Evolutionary conservation across 2,329 filamentous ascomycete species (phyloP).

Genomic region (Diaporthe capsici): DNA sequence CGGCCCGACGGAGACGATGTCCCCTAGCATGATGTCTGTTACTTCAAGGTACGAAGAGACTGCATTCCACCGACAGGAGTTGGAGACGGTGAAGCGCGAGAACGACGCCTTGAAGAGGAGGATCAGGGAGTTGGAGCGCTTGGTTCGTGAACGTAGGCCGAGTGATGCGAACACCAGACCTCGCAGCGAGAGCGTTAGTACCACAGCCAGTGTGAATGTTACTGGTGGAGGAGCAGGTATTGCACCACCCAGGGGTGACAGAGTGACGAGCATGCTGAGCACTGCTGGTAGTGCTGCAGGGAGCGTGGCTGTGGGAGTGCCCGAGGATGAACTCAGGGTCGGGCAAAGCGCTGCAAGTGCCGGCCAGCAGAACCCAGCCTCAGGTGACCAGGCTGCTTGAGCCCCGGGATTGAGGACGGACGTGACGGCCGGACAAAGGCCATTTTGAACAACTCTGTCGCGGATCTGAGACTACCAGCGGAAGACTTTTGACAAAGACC

Average conservation of each 20-base stretch:
- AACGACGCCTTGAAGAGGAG: slow-evolving; percentile 73
- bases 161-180: slow-evolving; percentile 60
- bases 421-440: too few relatives aligned
- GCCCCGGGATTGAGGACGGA: not conserved
- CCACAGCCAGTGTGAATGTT: slow-evolving; percentile 49
- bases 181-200: slow-evolving; percentile 60
- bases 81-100: slow-evolving; percentile 74
- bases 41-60: slow-evolving; percentile 75
- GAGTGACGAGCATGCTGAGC: slow-evolving; percentile 62
- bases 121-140: slow-evolving; percentile 73
- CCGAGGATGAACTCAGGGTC: slow-evolving; percentile 72
- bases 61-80: slow-evolving; percentile 70
- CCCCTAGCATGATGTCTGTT: slow-evolving; percentile 68
- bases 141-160: slow-evolving; percentile 63
- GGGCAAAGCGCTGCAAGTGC: slow-evolving; percentile 73
- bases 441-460: not conserved
- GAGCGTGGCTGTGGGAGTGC: slow-evolving; percentile 66
- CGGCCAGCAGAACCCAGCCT: slow-evolving; percentile 43
- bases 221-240: slow-evolving; percentile 57
- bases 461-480: not conserved
- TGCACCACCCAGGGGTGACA: slow-evolving; percentile 61
- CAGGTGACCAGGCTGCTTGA: not conserved
- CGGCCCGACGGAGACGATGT: slow-evolving; percentile 58
- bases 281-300: slow-evolving; percentile 48
- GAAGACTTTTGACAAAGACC: not conserved